Percentiles rank a stretch among this genome's conserved stretches.
phyloP scores from a whole-genome alignment of 192 early-diverging fungal genomes.

The Cladochytrium replicatum region DNA sequence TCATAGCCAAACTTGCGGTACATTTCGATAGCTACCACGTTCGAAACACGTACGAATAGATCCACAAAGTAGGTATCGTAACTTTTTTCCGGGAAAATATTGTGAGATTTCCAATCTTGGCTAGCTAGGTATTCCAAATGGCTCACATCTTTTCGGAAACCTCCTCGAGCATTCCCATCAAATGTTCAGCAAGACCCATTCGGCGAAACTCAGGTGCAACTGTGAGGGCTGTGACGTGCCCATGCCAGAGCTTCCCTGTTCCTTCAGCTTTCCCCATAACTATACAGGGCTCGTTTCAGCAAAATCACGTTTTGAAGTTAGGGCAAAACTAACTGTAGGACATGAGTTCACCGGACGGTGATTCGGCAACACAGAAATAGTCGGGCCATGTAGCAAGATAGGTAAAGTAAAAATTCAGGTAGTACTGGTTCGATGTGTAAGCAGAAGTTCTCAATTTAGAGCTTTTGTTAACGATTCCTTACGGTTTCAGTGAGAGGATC shows the following conservation, averaged over 20 bases:
- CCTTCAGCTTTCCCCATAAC: conserved; percentile 98
- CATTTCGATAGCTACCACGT: conserved; percentile 83
- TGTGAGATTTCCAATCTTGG: background rate
- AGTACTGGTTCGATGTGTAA: conserved; percentile 54
- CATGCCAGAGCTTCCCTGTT: conserved; percentile 80
- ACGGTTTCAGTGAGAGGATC: conserved; percentile 92
- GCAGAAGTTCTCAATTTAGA: background rate
- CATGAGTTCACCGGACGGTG: conserved; percentile 61
- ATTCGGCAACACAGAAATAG: conserved; percentile 76
- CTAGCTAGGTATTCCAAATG: background rate
- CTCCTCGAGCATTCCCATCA: conserved; percentile 84
- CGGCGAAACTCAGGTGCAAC: conserved; percentile 92
- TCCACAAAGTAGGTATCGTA: conserved; percentile 91
- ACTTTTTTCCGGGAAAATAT: no score
- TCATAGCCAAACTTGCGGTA: conserved; percentile 88
- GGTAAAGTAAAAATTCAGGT: conserved; percentile 83
- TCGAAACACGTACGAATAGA: conserved; percentile 90
- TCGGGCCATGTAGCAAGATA: conserved; percentile 94
- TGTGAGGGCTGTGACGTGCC: conserved; percentile 95
- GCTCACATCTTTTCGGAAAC: conserved; percentile 76
- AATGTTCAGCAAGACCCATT: conserved; percentile 73
- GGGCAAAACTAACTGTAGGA: conserved; percentile 58
- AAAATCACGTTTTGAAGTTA: background rate
- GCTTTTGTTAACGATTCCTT: conserved; percentile 4
- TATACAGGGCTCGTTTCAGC: conserved; percentile 10